phyloP scores from a whole-genome alignment of 768 basidiomycete species.

The Pisolithus marmoratus region DNA sequence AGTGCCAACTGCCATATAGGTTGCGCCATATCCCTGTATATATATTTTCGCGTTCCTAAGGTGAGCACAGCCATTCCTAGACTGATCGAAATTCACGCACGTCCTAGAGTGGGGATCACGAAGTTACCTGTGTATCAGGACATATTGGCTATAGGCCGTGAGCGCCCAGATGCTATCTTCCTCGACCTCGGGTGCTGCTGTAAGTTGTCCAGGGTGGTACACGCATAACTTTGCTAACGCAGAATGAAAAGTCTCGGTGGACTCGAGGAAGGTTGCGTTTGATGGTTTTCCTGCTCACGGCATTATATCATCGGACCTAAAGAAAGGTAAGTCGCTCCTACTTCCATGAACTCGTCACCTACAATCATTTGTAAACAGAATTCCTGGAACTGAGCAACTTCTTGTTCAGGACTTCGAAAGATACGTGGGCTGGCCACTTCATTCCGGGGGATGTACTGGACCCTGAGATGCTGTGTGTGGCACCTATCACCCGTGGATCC shows the following conservation, averaged over 20 bases:
- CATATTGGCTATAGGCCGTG: slow-evolving; percentile 19
- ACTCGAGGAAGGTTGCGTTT: slow-evolving; percentile 30
- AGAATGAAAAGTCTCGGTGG: slow-evolving; percentile 8
- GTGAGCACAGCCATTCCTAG: neutral
- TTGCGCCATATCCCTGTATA: neutral
- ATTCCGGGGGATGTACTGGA: slow-evolving; percentile 50
- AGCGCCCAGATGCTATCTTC: slow-evolving; percentile 30
- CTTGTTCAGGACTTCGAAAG: slow-evolving; percentile 47
- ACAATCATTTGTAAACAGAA: slow-evolving; percentile 22
- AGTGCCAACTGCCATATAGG: neutral
- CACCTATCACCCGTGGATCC: slow-evolving; percentile 19
- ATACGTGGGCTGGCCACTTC: slow-evolving; percentile 47
- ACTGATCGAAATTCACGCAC: no score
- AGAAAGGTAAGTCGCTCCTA: slow-evolving; percentile 18
- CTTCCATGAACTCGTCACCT: neutral
- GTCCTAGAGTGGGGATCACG: neutral
- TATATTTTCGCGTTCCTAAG: neutral
- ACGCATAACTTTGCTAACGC: neutral
- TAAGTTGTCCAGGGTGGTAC: slow-evolving; percentile 11
- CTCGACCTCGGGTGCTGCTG: slow-evolving; percentile 39
- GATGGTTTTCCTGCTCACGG: slow-evolving; percentile 35
- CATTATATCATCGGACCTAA: slow-evolving; percentile 31
- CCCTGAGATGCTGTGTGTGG: slow-evolving; percentile 32
- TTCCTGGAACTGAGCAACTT: slow-evolving; percentile 57
- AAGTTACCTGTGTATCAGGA: neutral